Conservation (phyloP, 2,329 filamentous ascomycete genomes). For the Raffaelea arxii region DNA sequence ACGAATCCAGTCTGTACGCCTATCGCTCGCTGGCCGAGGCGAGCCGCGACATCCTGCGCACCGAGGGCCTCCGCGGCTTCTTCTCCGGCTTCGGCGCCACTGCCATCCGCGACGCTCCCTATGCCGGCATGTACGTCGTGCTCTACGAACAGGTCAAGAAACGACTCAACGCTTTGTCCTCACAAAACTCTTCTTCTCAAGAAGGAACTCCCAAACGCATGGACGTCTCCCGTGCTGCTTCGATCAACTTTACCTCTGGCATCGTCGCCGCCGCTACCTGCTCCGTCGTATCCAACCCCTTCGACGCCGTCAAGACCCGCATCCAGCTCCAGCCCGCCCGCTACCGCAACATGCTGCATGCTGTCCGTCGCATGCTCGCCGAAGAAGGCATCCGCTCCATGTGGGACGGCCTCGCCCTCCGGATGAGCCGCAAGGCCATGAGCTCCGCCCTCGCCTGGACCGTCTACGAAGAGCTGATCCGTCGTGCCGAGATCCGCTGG, state of each 20-base stretch:
- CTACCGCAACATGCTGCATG: constrained; percentile 76
- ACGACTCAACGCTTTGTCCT: constrained; percentile 33
- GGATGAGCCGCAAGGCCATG: constrained; percentile 84
- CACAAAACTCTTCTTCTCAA: background rate
- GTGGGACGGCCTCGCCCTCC: constrained; percentile 75
- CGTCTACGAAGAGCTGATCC: constrained; percentile 85
- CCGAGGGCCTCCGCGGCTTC: constrained; percentile 71
- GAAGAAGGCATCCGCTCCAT: constrained; percentile 75
- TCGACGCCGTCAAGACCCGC: constrained; percentile 91
- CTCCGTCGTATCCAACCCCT: constrained; percentile 87
- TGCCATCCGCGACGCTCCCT: constrained; percentile 87
- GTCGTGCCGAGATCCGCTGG: constrained; percentile 46
- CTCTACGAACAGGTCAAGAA: constrained; percentile 83
- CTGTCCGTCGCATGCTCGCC: constrained; percentile 64
- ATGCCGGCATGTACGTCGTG: constrained; percentile 87
- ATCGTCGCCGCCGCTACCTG: constrained; percentile 72
- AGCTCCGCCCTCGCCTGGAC: constrained; percentile 97
- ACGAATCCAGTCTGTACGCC: constrained; percentile 77
- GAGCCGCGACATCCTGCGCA: constrained; percentile 60
- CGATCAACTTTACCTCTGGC: constrained; percentile 79
- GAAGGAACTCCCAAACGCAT: constrained; percentile 13
- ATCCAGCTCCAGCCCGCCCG: constrained; percentile 78
- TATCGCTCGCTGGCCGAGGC: constrained; percentile 71
- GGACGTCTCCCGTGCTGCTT: constrained; percentile 39
- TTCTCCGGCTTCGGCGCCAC: constrained; percentile 93